phyloP scores from a whole-genome alignment of 257 asterid genomes.

The Solanum chmielewskii region DNA sequence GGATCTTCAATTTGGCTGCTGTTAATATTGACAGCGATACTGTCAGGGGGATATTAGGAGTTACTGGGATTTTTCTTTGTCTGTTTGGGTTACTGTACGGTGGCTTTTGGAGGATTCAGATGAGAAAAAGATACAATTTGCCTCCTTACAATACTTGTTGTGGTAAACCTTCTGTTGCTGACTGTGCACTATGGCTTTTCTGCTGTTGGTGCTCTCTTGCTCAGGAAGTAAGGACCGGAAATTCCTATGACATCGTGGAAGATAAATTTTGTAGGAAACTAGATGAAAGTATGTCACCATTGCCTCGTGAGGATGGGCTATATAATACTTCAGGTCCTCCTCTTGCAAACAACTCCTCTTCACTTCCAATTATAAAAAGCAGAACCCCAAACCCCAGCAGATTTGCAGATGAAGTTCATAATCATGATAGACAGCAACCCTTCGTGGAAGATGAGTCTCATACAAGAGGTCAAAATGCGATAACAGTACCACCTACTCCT shows the following conservation, averaged over 20 bases:
- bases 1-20: conserved; percentile 81
- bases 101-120: conserved; percentile 93
- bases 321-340: conserved; percentile 21
- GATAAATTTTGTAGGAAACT: conserved; percentile 45
- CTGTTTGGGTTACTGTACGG: conserved; percentile 79
- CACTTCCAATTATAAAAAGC: neutral
- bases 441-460: conserved; percentile 24
- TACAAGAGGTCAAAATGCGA: conserved; percentile 18
- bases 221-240: conserved; percentile 88
- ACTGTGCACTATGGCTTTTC: conserved; percentile 77
- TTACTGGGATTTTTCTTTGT: conserved; percentile 70
- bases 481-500: conserved; percentile 37
- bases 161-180: conserved; percentile 50
- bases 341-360: conserved; percentile 7
- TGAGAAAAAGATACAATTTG: conserved; percentile 72
- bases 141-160: conserved; percentile 52
- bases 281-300: conserved; percentile 28
- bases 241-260: conserved; percentile 58
- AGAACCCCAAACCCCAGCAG: conserved; percentile 40
- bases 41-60: conserved; percentile 50
- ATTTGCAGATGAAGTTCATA: conserved; percentile 13
- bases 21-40: conserved; percentile 57
- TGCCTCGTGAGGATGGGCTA: conserved; percentile 55
- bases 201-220: conserved; percentile 91
- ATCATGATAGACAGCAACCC: conserved; percentile 31